Evolutionary conservation across 345 rosid genomes (phyloP), one percentile per base, ranked within the genome.

Genomic region (Noccaea caerulescens): DNA sequence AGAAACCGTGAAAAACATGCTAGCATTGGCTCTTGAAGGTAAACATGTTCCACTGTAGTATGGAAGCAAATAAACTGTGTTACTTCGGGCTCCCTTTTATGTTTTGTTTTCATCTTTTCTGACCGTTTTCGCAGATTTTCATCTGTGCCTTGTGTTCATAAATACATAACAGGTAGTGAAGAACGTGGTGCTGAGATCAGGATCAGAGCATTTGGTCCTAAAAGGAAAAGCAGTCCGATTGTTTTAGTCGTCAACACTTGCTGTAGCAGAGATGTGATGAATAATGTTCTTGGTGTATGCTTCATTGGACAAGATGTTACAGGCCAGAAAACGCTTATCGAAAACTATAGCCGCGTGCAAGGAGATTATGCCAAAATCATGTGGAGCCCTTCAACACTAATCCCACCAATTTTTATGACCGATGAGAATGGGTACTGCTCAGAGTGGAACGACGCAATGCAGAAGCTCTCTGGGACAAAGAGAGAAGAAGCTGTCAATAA

Each of bases 361-460:
- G 90, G 96, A 57, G 97, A 91, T 69, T 89, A 86, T 64, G 81
- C 77, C 60, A 87, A 86, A 43, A 89, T 91, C 41, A 72, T 91
- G 76, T 78, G 83, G 72, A 89, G 77, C 58, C 90, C 90, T 13
- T 84, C 85, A 37, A 80, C 85, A 51, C 88, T 91, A 23, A 91
- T 91, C 72, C 96, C 96, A 37, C 97, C 97, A 2, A 84, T 91
- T 64, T 91, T 91, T 76, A 82, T 89, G 87, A 77, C 79, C 4
- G 82, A 82, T 66, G 88, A 84, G 81, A 61, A 75, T 47, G 97
- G 97, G 10, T 73, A 66, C 59, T 89, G 96, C 92, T 65, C 66
- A 68, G 96, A 91, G 75, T 91, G 96, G 96, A 91, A 87, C 58
- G 72, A 82, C 33, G 93, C 93, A 13, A 91, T 91, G 96, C 84